These are phyloP conservation scores for Eucalyptus viminalis DNA, from an alignment of 345 rosid species.

Conservation along the genomic window DNA sequence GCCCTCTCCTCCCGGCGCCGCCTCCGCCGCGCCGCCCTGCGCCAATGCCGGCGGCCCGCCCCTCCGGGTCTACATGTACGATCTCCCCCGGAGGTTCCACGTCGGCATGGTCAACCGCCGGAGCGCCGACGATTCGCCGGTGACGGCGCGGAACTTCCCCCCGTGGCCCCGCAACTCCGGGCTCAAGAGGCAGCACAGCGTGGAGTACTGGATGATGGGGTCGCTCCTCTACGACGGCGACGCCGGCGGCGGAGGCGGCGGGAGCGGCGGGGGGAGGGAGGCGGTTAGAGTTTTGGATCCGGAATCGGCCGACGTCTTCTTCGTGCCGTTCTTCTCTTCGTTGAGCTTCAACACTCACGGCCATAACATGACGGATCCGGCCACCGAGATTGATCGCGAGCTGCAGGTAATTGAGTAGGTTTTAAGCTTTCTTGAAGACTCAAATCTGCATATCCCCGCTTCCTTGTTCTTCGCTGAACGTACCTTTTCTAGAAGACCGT, in stretches of 20 bases:
- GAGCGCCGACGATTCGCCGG: conserved; percentile 25
- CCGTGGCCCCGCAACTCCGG: conserved; percentile 63
- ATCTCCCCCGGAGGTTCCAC: conserved; percentile 75
- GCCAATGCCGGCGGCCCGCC: conserved; percentile 5
- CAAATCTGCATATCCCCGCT: not conserved
- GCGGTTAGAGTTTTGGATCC: conserved; percentile 92
- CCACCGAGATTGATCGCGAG: conserved; percentile 68
- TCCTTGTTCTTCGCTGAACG: not conserved
- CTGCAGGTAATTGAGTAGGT: conserved; percentile 54
- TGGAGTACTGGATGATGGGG: conserved; percentile 96
- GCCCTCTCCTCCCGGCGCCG: conserved; percentile 17
- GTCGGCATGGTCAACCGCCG: conserved; percentile 61
- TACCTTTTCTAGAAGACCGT: not conserved
- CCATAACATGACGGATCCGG: conserved; percentile 91
- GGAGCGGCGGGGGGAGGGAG: conserved; percentile 29
- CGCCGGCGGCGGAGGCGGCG: conserved; percentile 8
- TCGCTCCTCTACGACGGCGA: conserved; percentile 49
- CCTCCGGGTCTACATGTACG: conserved; percentile 82
- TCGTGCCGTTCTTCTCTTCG: conserved; percentile 89
- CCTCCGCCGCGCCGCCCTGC: not conserved
- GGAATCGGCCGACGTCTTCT: conserved; percentile 73
- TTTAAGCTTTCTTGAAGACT: not conserved
- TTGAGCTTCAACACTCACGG: conserved; percentile 88
- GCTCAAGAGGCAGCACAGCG: conserved; percentile 69
- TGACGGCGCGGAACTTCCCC: conserved; percentile 52